These are phyloP conservation scores for Camelina hispida DNA, from an alignment of 345 rosid genomes.

Conservation along the genomic window DNA sequence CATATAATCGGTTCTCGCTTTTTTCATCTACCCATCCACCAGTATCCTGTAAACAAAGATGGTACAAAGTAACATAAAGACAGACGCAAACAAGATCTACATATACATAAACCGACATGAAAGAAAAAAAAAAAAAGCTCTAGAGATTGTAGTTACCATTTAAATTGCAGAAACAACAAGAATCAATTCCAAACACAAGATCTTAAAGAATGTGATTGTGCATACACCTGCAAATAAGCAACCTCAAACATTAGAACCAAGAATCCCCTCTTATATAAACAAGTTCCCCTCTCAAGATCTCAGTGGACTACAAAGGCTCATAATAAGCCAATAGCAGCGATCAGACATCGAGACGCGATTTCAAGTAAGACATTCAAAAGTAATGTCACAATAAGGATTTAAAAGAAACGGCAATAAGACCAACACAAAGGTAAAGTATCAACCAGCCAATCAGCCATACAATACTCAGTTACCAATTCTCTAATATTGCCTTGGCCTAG, in stretches of 20 bases:
- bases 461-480: background rate
- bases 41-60: slow-evolving; percentile 59
- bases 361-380: too few species aligned
- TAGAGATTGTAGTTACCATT: slow-evolving; percentile 25
- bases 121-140: background rate
- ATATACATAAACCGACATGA: background rate
- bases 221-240: slow-evolving; percentile 32
- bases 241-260: slow-evolving; percentile 17
- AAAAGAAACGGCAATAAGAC: background rate
- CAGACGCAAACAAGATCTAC: slow-evolving; percentile 1
- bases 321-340: background rate
- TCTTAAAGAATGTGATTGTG: background rate
- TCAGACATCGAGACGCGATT: too few species aligned
- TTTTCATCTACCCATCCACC: slow-evolving; percentile 61
- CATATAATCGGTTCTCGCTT: slow-evolving; percentile 69
- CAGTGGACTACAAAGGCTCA: background rate
- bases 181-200: background rate
- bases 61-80: slow-evolving; percentile 7
- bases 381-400: background rate
- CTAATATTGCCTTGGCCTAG: background rate
- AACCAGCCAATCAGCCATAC: background rate
- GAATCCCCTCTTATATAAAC: background rate
- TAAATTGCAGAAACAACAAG: background rate
- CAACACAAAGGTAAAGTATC: background rate
- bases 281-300: slow-evolving; percentile 2